A percentile compares a stretch with the other conserved stretches of the same genome.
phyloP scores from a whole-genome alignment of 768 basidiomycete species.

The Rhodotorula kratochvilovae region DNA sequence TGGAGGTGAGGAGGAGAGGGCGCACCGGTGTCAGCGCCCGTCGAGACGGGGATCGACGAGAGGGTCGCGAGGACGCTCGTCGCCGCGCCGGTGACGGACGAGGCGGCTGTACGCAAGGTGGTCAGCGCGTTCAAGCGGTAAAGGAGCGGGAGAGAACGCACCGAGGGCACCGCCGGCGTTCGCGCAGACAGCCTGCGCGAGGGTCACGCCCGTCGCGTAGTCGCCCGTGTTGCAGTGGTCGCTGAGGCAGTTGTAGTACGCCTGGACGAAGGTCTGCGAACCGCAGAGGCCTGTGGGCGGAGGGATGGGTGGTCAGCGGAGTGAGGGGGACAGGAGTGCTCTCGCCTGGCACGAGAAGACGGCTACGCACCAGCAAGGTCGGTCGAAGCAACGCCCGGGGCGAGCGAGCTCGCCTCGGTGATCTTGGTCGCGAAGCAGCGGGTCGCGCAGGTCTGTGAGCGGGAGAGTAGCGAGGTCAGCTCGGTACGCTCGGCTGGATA shows the following conservation, averaged over 20 bases:
- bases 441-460: conserved; percentile 7
- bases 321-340: too few species aligned
- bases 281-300: background rate
- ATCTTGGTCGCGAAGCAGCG: conserved; percentile 27
- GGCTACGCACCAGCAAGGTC: conserved; percentile 4
- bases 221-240: conserved; percentile 6
- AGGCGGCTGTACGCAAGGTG: background rate
- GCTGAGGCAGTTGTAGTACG: conserved; percentile 20
- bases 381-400: background rate
- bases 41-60: conserved; percentile 1
- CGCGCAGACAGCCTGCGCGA: conserved; percentile 27
- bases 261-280: conserved; percentile 7
- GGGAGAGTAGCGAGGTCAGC: background rate
- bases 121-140: too few species aligned
- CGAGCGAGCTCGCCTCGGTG: conserved; percentile 9
- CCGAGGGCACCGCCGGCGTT: conserved; percentile 5
- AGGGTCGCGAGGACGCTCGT: background rate
- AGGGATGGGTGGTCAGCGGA: background rate
- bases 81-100: conserved; percentile 9
- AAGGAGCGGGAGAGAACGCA: background rate
- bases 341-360: too few species aligned
- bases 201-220: conserved; percentile 4
- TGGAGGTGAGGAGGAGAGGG: too few species aligned
- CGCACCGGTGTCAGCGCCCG: background rate
- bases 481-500: too few species aligned